Base-by-base conservation (phyloP, 2,329 filamentous ascomycete species). In the Fusarium sororula region DNA sequence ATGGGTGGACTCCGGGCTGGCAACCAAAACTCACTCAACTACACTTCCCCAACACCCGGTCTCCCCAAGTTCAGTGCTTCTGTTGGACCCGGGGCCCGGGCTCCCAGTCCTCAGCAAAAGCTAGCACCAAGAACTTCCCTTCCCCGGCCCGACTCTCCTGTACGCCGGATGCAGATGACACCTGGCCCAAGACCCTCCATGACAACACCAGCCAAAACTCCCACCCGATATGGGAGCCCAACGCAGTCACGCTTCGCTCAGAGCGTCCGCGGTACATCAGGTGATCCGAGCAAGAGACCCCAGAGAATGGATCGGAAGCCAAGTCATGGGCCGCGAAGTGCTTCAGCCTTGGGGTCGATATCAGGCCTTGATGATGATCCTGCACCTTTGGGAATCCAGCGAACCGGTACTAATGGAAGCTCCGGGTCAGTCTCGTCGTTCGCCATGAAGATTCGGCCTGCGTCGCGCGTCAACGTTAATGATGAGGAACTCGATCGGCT, bases 61-160 rank as follows among this genome's bases (percentile, higher is more conserved):
- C 77, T 94, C 56, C 88, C 92, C 63, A 95, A 95, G 80, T 96
- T 98, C 84, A 96, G 94, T 80, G 94, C 97, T 82, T 97, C 95
- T 0, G 86, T 97, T 50, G 95, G 95, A 2, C 93, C 93, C 12
- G 90, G 90, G 15, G 78, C 79, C 45, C 89, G 92, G 79, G 90
- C 92, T 35, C 81, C 91, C 30, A 96, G 93, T 78, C 94, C 95
- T 6, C 85, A 89, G 54, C 89, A 91, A 77, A 95, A 93, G 81
- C 91, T 89, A 75, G 76, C 67, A 20, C 84, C 90, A 50, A 90
- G 95, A 66, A 91, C 92, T 14, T 97, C 95, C 4, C 86, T 98
- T n/a, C 90, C 93, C 59, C 92, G 95, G 37, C 93, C 96, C 10
- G 95, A 98, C 73, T 98, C 96, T 5, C 96, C 96, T 7, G 87